These are phyloP conservation scores for Diutina scorzettiae DNA, from an alignment of 1,139 yeast species.

Conservation along the genomic window DNA sequence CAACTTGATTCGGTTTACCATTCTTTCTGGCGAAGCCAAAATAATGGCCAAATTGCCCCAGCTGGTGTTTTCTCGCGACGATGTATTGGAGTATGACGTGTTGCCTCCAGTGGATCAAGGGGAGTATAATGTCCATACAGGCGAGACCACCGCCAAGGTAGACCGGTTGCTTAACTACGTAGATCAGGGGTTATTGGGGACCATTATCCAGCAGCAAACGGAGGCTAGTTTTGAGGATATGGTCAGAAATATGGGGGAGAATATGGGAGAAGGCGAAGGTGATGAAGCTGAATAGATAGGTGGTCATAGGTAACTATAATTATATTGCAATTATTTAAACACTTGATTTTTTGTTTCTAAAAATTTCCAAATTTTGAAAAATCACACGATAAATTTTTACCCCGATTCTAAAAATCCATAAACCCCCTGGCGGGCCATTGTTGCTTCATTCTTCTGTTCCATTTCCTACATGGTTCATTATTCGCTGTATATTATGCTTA, in stretches of 20 bases:
- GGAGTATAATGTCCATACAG: neutral
- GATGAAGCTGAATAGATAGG: neutral
- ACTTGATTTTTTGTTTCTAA: no score
- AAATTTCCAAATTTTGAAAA: no score
- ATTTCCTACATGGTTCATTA: no score
- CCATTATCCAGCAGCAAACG: slow-evolving; percentile 3
- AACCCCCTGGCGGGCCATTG: no score
- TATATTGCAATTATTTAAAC: neutral
- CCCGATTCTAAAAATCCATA: no score
- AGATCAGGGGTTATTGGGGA: slow-evolving; percentile 3
- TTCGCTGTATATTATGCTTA: no score
- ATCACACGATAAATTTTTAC: no score
- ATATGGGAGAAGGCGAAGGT: neutral
- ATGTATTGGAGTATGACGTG: slow-evolving; percentile 57
- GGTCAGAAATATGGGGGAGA: neutral
- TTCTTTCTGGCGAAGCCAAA: slow-evolving; percentile 57
- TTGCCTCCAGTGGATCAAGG: slow-evolving; percentile 46
- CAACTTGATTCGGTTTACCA: slow-evolving; percentile 53
- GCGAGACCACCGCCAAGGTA: neutral
- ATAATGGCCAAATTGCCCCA: slow-evolving; percentile 60
- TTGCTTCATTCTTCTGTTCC: no score
- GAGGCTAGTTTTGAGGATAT: slow-evolving; percentile 1
- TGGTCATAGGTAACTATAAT: no score
- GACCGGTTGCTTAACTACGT: neutral
- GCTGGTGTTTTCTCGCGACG: slow-evolving; percentile 48